A percentile compares a stretch with the other conserved stretches of the same genome.
Evolutionary conservation across 352 stramenopile genomes (phyloP).

Genomic region (Globisporangium cederbergense): DNA sequence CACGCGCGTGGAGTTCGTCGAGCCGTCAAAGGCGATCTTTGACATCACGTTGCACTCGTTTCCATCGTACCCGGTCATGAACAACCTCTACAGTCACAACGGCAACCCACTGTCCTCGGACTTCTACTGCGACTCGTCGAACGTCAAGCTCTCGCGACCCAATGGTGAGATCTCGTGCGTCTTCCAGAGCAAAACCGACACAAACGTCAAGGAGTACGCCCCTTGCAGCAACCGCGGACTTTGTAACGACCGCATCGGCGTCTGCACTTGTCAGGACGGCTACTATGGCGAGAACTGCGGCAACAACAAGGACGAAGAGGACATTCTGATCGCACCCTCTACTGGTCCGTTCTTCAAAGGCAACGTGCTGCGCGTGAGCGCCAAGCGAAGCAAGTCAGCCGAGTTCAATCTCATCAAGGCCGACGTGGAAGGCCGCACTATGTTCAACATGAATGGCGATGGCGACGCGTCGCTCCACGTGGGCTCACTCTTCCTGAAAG

Average conservation of each 20-base stretch:
- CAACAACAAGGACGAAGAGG: conserved; percentile 60
- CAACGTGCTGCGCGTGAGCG: conserved; percentile 57
- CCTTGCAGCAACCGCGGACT: conserved; percentile 59
- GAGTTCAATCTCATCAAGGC: conserved; percentile 75
- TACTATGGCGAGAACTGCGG: conserved; percentile 71
- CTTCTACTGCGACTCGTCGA: conserved; percentile 57
- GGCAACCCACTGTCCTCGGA: conserved; percentile 49
- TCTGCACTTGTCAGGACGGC: conserved; percentile 60
- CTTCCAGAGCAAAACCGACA: conserved; percentile 43
- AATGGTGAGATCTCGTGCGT: conserved; percentile 26
- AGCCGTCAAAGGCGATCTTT: conserved; percentile 30
- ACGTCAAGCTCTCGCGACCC: conserved; percentile 20
- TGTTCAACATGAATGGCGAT: conserved; percentile 65
- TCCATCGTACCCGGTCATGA: conserved; percentile 72
- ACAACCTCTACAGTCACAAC: conserved; percentile 69
- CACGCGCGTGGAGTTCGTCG: conserved; percentile 29
- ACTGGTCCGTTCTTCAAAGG: conserved; percentile 63
- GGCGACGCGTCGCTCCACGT: conserved; percentile 40
- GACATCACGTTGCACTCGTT: conserved; percentile 67
- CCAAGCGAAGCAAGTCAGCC: conserved; percentile 34
- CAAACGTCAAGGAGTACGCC: conserved; percentile 45
- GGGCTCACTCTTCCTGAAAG: conserved; percentile 36
- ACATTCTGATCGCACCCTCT: conserved; percentile 48
- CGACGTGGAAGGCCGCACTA: conserved; percentile 33
- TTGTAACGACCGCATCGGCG: conserved; percentile 42